Evolutionary conservation across 2,329 filamentous ascomycete species (phyloP).

Genomic region (Sphaerulina vaccinii): DNA sequence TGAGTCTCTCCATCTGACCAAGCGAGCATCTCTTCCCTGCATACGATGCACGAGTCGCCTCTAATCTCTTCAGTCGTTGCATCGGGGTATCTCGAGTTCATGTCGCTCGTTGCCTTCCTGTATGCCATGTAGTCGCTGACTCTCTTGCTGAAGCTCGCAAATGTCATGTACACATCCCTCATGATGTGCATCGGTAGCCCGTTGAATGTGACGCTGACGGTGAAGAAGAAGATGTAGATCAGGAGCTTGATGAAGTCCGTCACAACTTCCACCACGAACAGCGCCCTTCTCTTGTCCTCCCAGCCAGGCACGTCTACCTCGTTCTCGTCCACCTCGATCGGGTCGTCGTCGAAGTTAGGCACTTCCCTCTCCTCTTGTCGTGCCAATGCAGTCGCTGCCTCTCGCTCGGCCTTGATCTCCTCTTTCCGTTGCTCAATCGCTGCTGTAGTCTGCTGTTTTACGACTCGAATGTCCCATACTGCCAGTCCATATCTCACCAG

Average conservation of each 20-base stretch:
- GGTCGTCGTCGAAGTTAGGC: slow-evolving; percentile 64
- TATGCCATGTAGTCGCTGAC: slow-evolving; percentile 88
- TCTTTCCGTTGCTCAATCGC: slow-evolving; percentile 66
- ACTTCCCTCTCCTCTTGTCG: slow-evolving; percentile 29
- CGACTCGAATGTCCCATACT: slow-evolving; percentile 72
- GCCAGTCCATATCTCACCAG: slow-evolving; percentile 75
- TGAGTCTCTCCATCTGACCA: slow-evolving; percentile 53
- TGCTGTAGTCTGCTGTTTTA: slow-evolving; percentile 69
- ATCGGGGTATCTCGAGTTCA: slow-evolving; percentile 87
- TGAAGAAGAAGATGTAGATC: slow-evolving; percentile 89
- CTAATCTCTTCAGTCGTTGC: slow-evolving; percentile 82
- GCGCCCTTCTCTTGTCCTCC: slow-evolving; percentile 92
- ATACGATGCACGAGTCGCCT: slow-evolving; percentile 94
- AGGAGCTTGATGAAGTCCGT: slow-evolving; percentile 85
- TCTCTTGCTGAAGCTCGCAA: slow-evolving; percentile 84
- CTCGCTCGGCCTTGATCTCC: slow-evolving; percentile 59
- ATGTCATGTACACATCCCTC: slow-evolving; percentile 90
- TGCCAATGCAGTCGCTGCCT: slow-evolving; percentile 45
- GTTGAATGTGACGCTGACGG: slow-evolving; percentile 89
- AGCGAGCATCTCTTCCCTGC: slow-evolving; percentile 88
- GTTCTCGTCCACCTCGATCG: slow-evolving; percentile 76
- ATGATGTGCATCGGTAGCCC: slow-evolving; percentile 96
- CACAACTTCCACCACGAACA: slow-evolving; percentile 78
- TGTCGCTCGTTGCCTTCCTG: slow-evolving; percentile 85
- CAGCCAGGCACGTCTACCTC: slow-evolving; percentile 94